These are phyloP conservation scores for Pyrenula aspistea DNA, from an alignment of 495 filamentous ascomycete genomes.

Conservation along the genomic window DNA sequence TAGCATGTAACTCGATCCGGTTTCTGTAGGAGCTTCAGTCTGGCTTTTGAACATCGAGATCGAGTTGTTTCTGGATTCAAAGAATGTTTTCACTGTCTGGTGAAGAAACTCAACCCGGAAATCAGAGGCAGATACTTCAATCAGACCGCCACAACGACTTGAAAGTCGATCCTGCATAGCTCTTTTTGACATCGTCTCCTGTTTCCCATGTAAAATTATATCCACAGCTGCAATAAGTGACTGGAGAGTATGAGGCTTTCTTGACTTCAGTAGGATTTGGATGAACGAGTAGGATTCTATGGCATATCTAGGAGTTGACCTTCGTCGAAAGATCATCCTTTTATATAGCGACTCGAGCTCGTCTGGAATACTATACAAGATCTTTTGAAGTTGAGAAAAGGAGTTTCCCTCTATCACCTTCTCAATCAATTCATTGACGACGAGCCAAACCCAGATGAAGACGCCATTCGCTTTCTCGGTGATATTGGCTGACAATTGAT, in stretches of 20 bases:
- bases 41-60: too few species aligned
- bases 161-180: slow-evolving; percentile 3
- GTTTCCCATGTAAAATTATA: not conserved
- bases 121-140: slow-evolving; percentile 2
- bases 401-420: slow-evolving; percentile 9
- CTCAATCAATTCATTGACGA: slow-evolving; percentile 9
- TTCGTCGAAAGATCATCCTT: slow-evolving; percentile 1
- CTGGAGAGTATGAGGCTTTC: slow-evolving; percentile 1
- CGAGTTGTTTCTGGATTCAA: too few species aligned
- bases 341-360: slow-evolving; percentile 11
- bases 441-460: slow-evolving; percentile 18
- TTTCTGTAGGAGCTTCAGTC: too few species aligned
- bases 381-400: not conserved
- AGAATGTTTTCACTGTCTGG: slow-evolving; percentile 13
- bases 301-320: slow-evolving; percentile 1
- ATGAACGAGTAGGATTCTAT: slow-evolving; percentile 13
- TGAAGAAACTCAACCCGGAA: slow-evolving; percentile 11
- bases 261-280: slow-evolving; percentile 2
- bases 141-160: slow-evolving; percentile 9
- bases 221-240: not conserved
- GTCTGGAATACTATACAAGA: slow-evolving; percentile 3
- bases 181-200: not conserved
- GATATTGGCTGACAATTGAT: slow-evolving; percentile 4
- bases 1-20: too few species aligned
- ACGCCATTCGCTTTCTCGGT: slow-evolving; percentile 12